These are phyloP conservation scores for Alternaria triticina DNA, from an alignment of 2,329 filamentous ascomycete species.

Conservation along the genomic window DNA sequence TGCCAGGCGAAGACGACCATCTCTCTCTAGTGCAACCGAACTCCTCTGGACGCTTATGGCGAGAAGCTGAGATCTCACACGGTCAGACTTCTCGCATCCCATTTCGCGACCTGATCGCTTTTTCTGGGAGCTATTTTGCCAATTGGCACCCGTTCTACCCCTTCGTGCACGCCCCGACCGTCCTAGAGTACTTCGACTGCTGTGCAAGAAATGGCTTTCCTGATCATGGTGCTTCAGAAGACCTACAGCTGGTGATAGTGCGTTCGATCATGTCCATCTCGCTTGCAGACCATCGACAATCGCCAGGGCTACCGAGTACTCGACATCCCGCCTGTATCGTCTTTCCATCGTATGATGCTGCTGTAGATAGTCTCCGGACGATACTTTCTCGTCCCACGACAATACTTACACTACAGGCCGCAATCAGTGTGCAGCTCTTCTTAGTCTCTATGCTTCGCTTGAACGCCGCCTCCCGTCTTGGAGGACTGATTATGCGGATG, in stretches of 20 bases:
- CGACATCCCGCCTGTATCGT: slow-evolving; percentile 54
- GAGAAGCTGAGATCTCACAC: slow-evolving; percentile 39
- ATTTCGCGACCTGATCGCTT: slow-evolving; percentile 59
- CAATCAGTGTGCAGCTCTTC: slow-evolving; percentile 61
- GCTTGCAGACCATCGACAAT: slow-evolving; percentile 60
- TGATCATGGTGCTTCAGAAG: slow-evolving; percentile 25
- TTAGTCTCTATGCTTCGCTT: slow-evolving; percentile 63
- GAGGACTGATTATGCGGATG: slow-evolving; percentile 62
- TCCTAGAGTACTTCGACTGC: slow-evolving; percentile 57
- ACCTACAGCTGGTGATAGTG: slow-evolving; percentile 53
- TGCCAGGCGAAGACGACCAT: slow-evolving; percentile 65
- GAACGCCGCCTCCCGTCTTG: slow-evolving; percentile 63
- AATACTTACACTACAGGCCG: slow-evolving; percentile 54
- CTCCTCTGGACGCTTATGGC: slow-evolving; percentile 31
- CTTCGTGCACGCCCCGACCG: slow-evolving; percentile 61
- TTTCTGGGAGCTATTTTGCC: slow-evolving; percentile 62
- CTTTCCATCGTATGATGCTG: slow-evolving; percentile 58
- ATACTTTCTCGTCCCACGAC: slow-evolving; percentile 57
- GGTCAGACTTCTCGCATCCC: slow-evolving; percentile 23
- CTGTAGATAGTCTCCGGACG: slow-evolving; percentile 57
- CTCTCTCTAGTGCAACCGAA: slow-evolving; percentile 40
- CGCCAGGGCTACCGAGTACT: slow-evolving; percentile 12
- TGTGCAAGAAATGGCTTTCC: slow-evolving; percentile 45
- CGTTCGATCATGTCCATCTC: slow-evolving; percentile 62
- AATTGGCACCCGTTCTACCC: slow-evolving; percentile 65